Percentiles rank a stretch among this genome's conserved stretches.
These are phyloP conservation scores for Cladorrhinum samala DNA, from an alignment of 495 filamentous ascomycete genomes.

Conservation along the genomic window DNA sequence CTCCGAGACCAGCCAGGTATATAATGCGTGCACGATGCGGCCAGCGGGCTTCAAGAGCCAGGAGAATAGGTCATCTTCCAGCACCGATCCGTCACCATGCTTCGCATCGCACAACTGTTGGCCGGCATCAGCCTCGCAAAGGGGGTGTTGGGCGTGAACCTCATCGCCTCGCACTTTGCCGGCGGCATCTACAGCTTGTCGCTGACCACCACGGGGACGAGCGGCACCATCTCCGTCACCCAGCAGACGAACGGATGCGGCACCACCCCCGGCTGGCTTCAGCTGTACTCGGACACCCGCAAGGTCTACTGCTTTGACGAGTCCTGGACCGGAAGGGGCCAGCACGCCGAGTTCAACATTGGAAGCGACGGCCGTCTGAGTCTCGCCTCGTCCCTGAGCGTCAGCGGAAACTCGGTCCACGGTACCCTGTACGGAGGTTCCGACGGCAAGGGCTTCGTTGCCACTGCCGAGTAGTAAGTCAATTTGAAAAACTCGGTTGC, in stretches of 20 bases:
- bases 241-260: constrained; percentile 31
- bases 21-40: no score
- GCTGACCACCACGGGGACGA: constrained; percentile 16
- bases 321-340: constrained; percentile 32
- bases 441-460: constrained; percentile 37
- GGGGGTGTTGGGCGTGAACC: constrained; percentile 28
- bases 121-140: constrained; percentile 18
- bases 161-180: constrained; percentile 40
- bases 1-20: no score
- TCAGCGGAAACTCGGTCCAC: constrained; percentile 37
- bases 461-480: constrained; percentile 44
- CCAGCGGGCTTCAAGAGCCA: no score
- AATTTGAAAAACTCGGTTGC: no score
- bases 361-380: constrained; percentile 34
- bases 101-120: constrained; percentile 7
- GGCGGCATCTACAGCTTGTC: constrained; percentile 37
- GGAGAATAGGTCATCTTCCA: no score
- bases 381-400: constrained; percentile 27
- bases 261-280: constrained; percentile 50
- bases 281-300: constrained; percentile 36
- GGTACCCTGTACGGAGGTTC: constrained; percentile 33
- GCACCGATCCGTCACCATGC: constrained; percentile 8
- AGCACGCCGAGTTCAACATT: constrained; percentile 38
- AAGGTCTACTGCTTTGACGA: constrained; percentile 60
- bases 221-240: constrained; percentile 27